A percentile compares a stretch with the other conserved stretches of the same genome.
These are phyloP conservation scores for Rubroshorea leprosula DNA, from an alignment of 345 rosid species.

Conservation along the genomic window DNA sequence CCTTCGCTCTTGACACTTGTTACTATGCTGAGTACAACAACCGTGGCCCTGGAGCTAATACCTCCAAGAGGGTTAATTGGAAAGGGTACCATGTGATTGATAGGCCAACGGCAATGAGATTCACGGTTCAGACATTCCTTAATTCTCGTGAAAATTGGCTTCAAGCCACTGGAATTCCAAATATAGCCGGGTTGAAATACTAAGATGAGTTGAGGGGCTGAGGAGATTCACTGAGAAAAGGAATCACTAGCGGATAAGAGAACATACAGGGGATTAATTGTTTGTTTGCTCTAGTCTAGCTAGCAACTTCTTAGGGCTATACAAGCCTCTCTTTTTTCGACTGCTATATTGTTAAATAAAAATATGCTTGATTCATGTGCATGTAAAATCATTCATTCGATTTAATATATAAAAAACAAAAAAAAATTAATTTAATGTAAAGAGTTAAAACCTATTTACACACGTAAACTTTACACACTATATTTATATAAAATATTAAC, in stretches of 20 bases:
- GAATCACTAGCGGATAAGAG: background rate
- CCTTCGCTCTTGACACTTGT: conserved; percentile 22
- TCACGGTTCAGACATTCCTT: conserved; percentile 24
- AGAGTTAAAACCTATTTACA: no score
- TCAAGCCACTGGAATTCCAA: background rate
- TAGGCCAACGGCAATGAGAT: conserved; percentile 28
- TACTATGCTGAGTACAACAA: conserved; percentile 46
- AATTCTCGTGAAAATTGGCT: conserved; percentile 2
- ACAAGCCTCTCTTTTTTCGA: background rate
- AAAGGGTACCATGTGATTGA: conserved; percentile 29
- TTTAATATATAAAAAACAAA: no score
- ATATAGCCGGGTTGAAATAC: background rate
- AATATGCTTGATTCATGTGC: background rate
- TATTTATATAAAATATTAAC: no score
- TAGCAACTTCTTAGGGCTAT: no score
- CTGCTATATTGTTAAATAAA: background rate
- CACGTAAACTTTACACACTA: no score
- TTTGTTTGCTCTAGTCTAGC: no score
- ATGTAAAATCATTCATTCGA: background rate
- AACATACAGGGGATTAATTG: no score
- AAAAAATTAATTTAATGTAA: no score
- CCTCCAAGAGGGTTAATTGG: conserved; percentile 41
- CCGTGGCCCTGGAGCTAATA: conserved; percentile 43
- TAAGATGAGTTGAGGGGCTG: background rate
- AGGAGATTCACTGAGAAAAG: background rate